Percentiles rank a stretch among this genome's conserved stretches.
phyloP scores from a whole-genome alignment of 805 yeast species.

The Schwanniomyces pseudopolymorphus region DNA sequence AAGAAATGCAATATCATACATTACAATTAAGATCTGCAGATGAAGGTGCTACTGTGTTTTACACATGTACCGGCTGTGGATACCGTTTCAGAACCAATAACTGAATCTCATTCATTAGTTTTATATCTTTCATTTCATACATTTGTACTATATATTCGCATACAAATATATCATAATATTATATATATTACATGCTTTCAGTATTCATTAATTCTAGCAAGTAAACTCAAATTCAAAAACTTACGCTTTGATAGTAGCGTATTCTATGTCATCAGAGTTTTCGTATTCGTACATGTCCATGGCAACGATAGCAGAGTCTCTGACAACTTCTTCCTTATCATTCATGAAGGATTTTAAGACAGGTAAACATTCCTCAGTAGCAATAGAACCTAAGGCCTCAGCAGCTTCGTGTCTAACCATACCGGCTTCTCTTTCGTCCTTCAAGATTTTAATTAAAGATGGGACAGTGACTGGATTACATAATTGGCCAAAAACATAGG shows the following conservation, averaged over 20 bases:
- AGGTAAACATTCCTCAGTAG: constrained; percentile 92
- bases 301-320: constrained; percentile 96
- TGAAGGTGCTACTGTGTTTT: constrained; percentile 99
- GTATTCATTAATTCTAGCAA: not conserved
- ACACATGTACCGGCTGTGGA: constrained; percentile 92
- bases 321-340: constrained; percentile 86
- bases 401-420: constrained; percentile 99
- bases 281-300: constrained; percentile 98
- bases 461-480: constrained; percentile 93
- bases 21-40: constrained; percentile 96
- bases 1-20: constrained; percentile 97
- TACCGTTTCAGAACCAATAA: constrained; percentile 94
- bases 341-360: constrained; percentile 74
- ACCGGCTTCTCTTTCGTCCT: constrained; percentile 79
- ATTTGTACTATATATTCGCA: constrained; percentile 6
- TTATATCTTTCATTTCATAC: constrained; percentile 3
- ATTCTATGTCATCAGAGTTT: constrained; percentile 78
- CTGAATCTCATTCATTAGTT: constrained; percentile 23
- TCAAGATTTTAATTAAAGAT: constrained; percentile 76
- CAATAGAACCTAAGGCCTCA: constrained; percentile 96
- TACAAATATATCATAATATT: not conserved
- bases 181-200: not conserved
- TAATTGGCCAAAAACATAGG: constrained; percentile 96
- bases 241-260: constrained; percentile 43
- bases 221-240: not conserved